A percentile compares a stretch with the other conserved stretches of the same genome.
phyloP scores from a whole-genome alignment of 495 filamentous ascomycete species.

The Collariella sp. region DNA sequence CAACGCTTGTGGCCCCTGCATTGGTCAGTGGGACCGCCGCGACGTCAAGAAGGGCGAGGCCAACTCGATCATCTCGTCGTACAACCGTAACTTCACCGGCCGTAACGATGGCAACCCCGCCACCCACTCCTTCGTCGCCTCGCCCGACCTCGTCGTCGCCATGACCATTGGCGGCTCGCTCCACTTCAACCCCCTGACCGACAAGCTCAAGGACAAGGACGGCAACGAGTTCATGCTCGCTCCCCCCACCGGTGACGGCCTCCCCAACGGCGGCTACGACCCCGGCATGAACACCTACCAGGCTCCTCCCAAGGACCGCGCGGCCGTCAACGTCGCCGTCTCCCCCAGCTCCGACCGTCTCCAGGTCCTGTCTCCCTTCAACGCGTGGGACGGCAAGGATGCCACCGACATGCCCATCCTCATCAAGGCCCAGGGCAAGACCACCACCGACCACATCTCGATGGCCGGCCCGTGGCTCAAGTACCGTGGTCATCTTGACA shows the following conservation, averaged over 20 bases:
- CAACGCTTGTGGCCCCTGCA: constrained; percentile 82
- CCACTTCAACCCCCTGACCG: constrained; percentile 94
- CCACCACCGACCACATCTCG: constrained; percentile 98
- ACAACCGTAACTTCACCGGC: constrained; percentile 86
- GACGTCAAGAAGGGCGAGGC: constrained; percentile 95
- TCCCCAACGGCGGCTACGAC: constrained; percentile 80
- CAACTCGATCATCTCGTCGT: constrained; percentile 48
- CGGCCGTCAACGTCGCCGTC: constrained; percentile 65
- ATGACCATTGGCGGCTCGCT: constrained; percentile 83
- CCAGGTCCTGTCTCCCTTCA: constrained; percentile 81
- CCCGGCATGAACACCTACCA: constrained; percentile 94
- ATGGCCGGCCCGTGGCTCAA: constrained; percentile 99
- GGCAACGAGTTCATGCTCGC: constrained; percentile 91
- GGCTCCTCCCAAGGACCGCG: constrained; percentile 78
- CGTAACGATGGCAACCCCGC: constrained; percentile 99
- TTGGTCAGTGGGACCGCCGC: constrained; percentile 85
- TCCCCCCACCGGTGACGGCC: constrained; percentile 69
- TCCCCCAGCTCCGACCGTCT: constrained; percentile 89
- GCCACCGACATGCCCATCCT: constrained; percentile 79
- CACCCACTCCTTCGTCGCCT: constrained; percentile 96
- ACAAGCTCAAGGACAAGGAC: constrained; percentile 89
- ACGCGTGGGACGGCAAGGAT: constrained; percentile 92
- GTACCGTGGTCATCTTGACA: constrained; percentile 99
- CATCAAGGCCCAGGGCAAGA: constrained; percentile 98
- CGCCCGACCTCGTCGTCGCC: constrained; percentile 93